Conservation (phyloP, 192 early-diverging fungal genomes). For the Cetraspora pellucida region DNA sequence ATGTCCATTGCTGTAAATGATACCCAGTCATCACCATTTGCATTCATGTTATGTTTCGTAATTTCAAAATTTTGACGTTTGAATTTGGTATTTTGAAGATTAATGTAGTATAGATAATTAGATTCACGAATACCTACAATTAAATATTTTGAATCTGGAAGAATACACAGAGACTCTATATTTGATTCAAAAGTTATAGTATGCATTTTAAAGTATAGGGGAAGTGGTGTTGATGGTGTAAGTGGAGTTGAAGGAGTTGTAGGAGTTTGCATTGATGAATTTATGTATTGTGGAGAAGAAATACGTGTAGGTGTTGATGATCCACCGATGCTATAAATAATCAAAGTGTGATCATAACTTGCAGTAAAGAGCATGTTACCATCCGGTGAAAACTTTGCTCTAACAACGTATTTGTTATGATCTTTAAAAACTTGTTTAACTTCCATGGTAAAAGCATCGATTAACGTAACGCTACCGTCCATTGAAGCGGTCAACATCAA, state of each 20-base stretch:
- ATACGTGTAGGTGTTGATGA: background rate
- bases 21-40: slow-evolving; percentile 79
- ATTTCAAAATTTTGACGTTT: background rate
- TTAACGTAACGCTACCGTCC: slow-evolving; percentile 51
- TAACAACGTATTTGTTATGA: slow-evolving; percentile 72
- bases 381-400: slow-evolving; percentile 61
- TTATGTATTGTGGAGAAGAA: background rate
- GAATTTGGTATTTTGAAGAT: slow-evolving; percentile 40
- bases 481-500: slow-evolving; percentile 58
- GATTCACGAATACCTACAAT: slow-evolving; percentile 71
- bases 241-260: slow-evolving; percentile 33
- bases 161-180: slow-evolving; percentile 69
- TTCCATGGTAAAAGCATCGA: slow-evolving; percentile 46
- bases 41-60: slow-evolving; percentile 70
- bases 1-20: slow-evolving; percentile 80
- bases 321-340: slow-evolving; percentile 54
- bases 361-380: slow-evolving; percentile 64
- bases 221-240: background rate
- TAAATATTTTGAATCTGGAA: slow-evolving; percentile 41
- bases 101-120: slow-evolving; percentile 72
- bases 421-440: slow-evolving; percentile 64
- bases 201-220: slow-evolving; percentile 30
- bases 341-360: slow-evolving; percentile 71
- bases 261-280: slow-evolving; percentile 38
- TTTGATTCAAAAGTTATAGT: slow-evolving; percentile 56